Base-by-base conservation (phyloP, 2,329 filamentous ascomycete species). In the Penicillium expansum region DNA sequence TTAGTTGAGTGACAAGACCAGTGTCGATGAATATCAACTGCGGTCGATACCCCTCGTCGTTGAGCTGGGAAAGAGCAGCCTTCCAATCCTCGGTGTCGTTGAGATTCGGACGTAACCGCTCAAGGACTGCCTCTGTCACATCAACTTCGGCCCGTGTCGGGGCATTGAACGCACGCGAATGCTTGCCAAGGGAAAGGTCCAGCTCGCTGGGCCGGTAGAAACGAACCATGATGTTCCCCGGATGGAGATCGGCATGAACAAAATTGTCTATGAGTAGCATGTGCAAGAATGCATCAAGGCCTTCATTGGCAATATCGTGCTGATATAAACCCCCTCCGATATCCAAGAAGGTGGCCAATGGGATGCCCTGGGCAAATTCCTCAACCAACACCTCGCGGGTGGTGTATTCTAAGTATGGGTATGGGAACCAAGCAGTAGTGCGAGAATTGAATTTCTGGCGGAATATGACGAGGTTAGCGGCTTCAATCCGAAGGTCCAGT, bases 241-340 rank as follows among this genome's bases (percentile, higher is more conserved):
- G 94, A 71, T 99, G 94, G 30, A 99, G 79, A 71, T 99, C 94
- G 5, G 94, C 93, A 70, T 99, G 94, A 27, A 97, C 88, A 73
- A 99, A 99, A 73, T 99, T 99, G 74, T 99, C 94, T 38, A 99
- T 88, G 13, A 99, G 82, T 16, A 99, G 79, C 94, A 99, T 99
- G 68, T 92, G 91, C 48, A 99, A 77, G 74, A 99, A 99, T 3
- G 93, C 92, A 71, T 99, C 92, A 0, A 99, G 83, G 0, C 94
- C 94, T 77, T 97, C 93, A 56, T 96, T 88, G 4, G 94, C 92
- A 61, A 99, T 96, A 62, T 97, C 93, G 67, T 91, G 86, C 71
- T 97, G 92, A 75, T 96, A 99, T 1, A 91, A 86, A 5, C 94
- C 94, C 10, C 91, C 94, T 8, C 94, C 94, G 56, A 92, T 91